phyloP scores from a whole-genome alignment of 805 yeast species.

The Candida ipomoeae region DNA sequence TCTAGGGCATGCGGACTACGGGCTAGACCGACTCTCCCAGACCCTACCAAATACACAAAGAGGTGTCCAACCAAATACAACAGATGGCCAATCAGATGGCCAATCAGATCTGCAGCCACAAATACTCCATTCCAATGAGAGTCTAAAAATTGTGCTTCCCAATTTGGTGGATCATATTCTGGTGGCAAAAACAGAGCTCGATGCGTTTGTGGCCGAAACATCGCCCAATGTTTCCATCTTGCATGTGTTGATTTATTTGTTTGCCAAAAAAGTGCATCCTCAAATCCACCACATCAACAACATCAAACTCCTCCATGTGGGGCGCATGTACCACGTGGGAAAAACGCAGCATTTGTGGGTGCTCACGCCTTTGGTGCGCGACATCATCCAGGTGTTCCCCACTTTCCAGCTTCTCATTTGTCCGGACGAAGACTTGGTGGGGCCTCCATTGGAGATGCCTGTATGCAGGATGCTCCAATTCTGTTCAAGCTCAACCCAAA shows the following conservation, averaged over 20 bases:
- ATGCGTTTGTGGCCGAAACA: slow-evolving; percentile 5
- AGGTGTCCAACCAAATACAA: no score
- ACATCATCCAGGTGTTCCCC: slow-evolving; percentile 6
- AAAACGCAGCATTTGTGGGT: slow-evolving; percentile 7
- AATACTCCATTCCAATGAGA: no score
- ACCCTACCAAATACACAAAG: no score
- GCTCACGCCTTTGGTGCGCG: slow-evolving; percentile 6
- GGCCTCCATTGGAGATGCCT: slow-evolving; percentile 8
- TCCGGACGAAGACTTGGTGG: background rate
- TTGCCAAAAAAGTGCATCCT: slow-evolving; percentile 5
- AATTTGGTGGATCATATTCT: slow-evolving; percentile 10
- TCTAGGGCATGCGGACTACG: background rate
- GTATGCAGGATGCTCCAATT: slow-evolving; percentile 1
- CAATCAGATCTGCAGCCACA: no score
- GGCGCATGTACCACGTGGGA: slow-evolving; percentile 11
- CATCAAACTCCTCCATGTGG: slow-evolving; percentile 15
- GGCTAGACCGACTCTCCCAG: no score
- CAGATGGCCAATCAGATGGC: no score
- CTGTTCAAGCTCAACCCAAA: background rate
- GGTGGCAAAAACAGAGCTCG: slow-evolving; percentile 8
- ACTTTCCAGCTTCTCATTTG: slow-evolving; percentile 15
- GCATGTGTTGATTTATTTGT: slow-evolving; percentile 15
- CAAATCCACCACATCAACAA: slow-evolving; percentile 7
- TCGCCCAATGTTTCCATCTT: slow-evolving; percentile 2
- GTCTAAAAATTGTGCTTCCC: slow-evolving; percentile 12